Conservation (phyloP, 164 flowering plant species). For the Dillenia turbinata region DNA sequence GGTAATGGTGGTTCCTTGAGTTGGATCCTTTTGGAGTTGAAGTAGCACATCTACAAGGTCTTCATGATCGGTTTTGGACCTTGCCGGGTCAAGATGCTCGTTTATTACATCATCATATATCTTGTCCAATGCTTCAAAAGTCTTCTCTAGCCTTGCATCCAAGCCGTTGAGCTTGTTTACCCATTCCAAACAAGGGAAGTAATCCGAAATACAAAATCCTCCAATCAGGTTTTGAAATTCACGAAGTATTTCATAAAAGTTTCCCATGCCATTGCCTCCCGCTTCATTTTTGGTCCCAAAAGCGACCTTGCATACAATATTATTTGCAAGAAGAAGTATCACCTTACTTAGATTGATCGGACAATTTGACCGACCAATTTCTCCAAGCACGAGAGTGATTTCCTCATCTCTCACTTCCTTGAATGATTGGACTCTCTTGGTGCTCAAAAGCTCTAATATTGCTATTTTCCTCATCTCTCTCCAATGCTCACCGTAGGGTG, state of each 20-base stretch:
- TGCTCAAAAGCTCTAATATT: conserved; percentile 13
- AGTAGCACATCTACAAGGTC: conserved; percentile 40
- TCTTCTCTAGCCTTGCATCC: conserved; percentile 15
- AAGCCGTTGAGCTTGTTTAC: conserved; percentile 28
- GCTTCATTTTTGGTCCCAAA: conserved; percentile 22
- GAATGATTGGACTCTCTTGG: conserved; percentile 12
- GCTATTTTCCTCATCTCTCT: conserved; percentile 16
- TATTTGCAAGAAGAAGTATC: conserved; percentile 3
- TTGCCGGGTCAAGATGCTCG: conserved; percentile 19
- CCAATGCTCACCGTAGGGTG: conserved; percentile 18
- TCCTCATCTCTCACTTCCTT: conserved; percentile 24
- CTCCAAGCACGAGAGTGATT: conserved; percentile 11
- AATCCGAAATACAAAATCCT: conserved; percentile 26
- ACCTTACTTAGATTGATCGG: conserved; percentile 16
- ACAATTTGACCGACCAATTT: not conserved
- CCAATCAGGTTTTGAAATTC: conserved; percentile 18
- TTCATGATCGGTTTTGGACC: conserved; percentile 12
- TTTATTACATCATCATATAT: conserved; percentile 26
- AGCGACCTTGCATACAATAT: conserved; percentile 18
- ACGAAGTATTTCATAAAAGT: conserved; percentile 7
- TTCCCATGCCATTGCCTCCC: conserved; percentile 7
- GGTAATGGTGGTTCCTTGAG: conserved; percentile 7
- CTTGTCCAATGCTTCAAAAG: conserved; percentile 20
- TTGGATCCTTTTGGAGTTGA: conserved; percentile 18
- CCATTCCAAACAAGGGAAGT: conserved; percentile 37